These are phyloP conservation scores for Kwoniella europaea DNA, from an alignment of 768 basidiomycete species.

Conservation along the genomic window DNA sequence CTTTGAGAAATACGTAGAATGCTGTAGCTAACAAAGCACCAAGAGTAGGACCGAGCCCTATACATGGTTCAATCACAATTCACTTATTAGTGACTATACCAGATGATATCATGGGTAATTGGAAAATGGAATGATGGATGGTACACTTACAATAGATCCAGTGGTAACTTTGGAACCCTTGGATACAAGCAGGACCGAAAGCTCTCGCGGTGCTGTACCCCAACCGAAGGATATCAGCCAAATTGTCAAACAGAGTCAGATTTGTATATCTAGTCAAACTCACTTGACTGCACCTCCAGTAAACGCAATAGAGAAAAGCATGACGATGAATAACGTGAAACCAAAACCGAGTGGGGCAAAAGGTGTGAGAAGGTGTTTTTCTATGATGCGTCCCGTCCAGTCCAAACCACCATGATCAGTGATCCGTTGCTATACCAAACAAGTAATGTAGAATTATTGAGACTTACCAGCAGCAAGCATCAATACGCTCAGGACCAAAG, in stretches of 20 bases:
- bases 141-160: slow-evolving; percentile 50
- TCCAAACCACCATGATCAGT: background rate
- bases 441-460: background rate
- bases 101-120: too few relatives aligned
- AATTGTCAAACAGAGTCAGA: too few relatives aligned
- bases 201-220: slow-evolving; percentile 50
- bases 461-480: slow-evolving; percentile 56
- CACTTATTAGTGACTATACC: too few relatives aligned
- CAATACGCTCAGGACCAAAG: slow-evolving; percentile 48
- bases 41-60: slow-evolving; percentile 70
- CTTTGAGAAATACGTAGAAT: slow-evolving; percentile 68
- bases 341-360: slow-evolving; percentile 54
- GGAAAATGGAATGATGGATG: background rate
- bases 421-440: background rate
- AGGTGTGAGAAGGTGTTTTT: slow-evolving; percentile 48
- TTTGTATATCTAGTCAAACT: slow-evolving; percentile 10
- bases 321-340: slow-evolving; percentile 47
- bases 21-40: slow-evolving; percentile 68
- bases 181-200: slow-evolving; percentile 50
- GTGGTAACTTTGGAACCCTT: slow-evolving; percentile 49
- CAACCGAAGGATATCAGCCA: too few relatives aligned
- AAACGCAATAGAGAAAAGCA: slow-evolving; percentile 51
- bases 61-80: background rate
- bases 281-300: slow-evolving; percentile 57
- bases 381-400: slow-evolving; percentile 14